These are phyloP conservation scores for Porodaedalea pini DNA, from an alignment of 1,284 basidiomycete species.

Conservation along the genomic window DNA sequence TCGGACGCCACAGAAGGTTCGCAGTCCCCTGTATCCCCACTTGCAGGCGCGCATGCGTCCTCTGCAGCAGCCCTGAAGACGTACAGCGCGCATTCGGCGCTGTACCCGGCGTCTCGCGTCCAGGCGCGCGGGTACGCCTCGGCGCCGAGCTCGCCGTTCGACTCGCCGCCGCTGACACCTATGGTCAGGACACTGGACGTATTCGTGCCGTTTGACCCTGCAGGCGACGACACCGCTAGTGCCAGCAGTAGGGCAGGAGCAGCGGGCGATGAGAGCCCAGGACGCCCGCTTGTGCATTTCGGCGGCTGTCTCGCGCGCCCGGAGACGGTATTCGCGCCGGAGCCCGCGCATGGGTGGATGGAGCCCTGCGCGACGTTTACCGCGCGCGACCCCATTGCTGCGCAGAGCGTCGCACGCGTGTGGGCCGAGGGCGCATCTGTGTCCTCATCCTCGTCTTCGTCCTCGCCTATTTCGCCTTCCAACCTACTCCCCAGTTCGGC, in stretches of 20 bases:
- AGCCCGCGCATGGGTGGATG: background rate
- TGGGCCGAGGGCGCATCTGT: background rate
- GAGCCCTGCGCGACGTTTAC: constrained; percentile 11
- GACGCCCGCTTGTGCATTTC: constrained; percentile 10
- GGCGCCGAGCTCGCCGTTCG: background rate
- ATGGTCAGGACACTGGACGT: constrained; percentile 2
- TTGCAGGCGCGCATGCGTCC: background rate
- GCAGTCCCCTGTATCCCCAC: constrained; percentile 1
- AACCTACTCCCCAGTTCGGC: too few relatives aligned
- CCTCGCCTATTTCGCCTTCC: background rate
- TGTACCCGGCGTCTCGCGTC: background rate
- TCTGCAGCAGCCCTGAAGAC: background rate
- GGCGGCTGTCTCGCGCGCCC: constrained; percentile 17
- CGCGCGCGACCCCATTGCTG: constrained; percentile 17
- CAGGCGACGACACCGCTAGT: too few relatives aligned
- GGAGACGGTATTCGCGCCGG: constrained; percentile 9
- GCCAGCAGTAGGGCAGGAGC: too few relatives aligned
- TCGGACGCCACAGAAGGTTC: background rate
- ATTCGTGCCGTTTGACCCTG: constrained; percentile 15
- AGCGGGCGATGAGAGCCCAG: background rate
- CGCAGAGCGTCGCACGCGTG: constrained; percentile 12
- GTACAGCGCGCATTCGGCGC: background rate
- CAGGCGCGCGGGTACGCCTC: background rate
- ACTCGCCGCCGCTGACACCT: constrained; percentile 15
- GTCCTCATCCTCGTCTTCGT: background rate